Conservation (phyloP, 306 rosid species). For the Clitoria ternatea region DNA sequence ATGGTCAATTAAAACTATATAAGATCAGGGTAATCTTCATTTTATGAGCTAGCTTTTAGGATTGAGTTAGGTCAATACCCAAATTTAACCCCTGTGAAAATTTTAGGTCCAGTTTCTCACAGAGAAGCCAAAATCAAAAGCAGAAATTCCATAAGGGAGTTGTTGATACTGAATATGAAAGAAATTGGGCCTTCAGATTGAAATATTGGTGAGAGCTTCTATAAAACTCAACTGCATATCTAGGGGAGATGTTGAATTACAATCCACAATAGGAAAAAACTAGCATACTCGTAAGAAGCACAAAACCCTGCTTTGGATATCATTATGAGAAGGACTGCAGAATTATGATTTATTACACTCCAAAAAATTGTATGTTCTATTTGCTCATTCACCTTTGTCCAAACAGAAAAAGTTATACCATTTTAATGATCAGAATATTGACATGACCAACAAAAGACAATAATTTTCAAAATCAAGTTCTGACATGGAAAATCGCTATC, state of each 20-base stretch:
- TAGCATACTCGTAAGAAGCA: neutral
- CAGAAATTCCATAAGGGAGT: neutral
- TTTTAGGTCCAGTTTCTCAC: neutral
- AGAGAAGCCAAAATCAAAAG: neutral
- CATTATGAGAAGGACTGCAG: neutral
- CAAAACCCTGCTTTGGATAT: neutral
- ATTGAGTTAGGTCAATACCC: too few species aligned
- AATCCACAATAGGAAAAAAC: neutral
- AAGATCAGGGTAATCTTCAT: too few species aligned
- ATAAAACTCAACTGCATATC: conserved; percentile 1
- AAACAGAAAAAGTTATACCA: neutral
- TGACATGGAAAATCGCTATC: neutral
- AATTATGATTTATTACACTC: neutral
- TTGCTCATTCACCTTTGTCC: conserved; percentile 7
- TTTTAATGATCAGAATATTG: neutral
- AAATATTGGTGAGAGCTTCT: neutral
- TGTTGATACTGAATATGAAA: neutral
- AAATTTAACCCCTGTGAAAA: too few species aligned
- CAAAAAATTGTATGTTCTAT: neutral
- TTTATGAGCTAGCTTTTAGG: too few species aligned
- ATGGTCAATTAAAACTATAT: too few species aligned
- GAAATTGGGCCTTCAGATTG: neutral
- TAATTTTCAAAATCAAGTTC: conserved; percentile 1
- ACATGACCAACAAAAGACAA: neutral
- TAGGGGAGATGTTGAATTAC: neutral